Percentiles rank a stretch among this genome's conserved stretches.
phyloP scores from a whole-genome alignment of 495 filamentous ascomycete genomes.

The Trichocladium antarcticum region DNA sequence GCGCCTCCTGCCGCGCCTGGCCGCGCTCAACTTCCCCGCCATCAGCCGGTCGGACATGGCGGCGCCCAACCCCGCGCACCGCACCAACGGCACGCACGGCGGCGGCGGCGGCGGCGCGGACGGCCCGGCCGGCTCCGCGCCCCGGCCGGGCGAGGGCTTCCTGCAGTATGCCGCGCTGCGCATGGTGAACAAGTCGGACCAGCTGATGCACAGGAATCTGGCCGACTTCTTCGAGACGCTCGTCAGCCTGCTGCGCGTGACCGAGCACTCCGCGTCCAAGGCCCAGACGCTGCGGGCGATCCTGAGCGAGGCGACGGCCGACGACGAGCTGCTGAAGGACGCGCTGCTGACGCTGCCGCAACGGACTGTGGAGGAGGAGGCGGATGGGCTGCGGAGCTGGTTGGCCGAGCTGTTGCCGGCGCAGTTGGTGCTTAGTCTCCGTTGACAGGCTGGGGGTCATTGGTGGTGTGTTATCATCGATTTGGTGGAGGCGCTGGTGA shows the following conservation, averaged over 20 bases:
- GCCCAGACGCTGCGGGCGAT: constrained; percentile 32
- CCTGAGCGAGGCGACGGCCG: constrained; percentile 27
- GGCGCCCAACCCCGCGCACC: constrained; percentile 48
- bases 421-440: constrained; percentile 9
- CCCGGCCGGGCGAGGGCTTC: constrained; percentile 37
- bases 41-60: constrained; percentile 48
- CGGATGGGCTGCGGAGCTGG: constrained; percentile 31
- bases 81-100: constrained; percentile 24
- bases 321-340: constrained; percentile 32
- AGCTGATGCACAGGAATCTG: constrained; percentile 68
- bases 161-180: constrained; percentile 61
- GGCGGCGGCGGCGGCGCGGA: not conserved
- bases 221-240: constrained; percentile 66
- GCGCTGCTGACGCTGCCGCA: constrained; percentile 35
- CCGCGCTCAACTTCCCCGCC: constrained; percentile 50
- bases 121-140: constrained; percentile 9
- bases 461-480: not conserved
- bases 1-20: constrained; percentile 56
- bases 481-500: too few relatives aligned
- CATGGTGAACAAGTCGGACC: constrained; percentile 66
- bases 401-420: constrained; percentile 28
- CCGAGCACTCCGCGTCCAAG: constrained; percentile 30
- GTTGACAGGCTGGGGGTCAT: constrained; percentile 8
- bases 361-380: constrained; percentile 35
- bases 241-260: constrained; percentile 43